A percentile compares a stretch with the other conserved stretches of the same genome.
Evolutionary conservation across 1,284 basidiomycete species (phyloP).

Genomic region (Microbotryomycetes sp.): DNA sequence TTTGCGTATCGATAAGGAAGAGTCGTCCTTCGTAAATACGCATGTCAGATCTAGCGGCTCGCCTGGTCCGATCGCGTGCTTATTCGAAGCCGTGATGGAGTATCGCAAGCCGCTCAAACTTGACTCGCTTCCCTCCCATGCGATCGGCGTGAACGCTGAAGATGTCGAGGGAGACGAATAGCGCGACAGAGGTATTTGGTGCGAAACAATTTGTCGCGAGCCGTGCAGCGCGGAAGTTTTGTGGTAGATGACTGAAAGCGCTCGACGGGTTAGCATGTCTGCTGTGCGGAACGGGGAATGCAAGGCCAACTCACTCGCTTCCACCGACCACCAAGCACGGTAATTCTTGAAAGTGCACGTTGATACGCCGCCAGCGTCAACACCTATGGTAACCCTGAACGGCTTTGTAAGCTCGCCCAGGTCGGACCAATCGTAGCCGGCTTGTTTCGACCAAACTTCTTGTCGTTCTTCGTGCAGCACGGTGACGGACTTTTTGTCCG

Average conservation of each 20-base stretch:
- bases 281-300: not conserved
- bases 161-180: not conserved
- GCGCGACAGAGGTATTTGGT: constrained; percentile 17
- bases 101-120: constrained; percentile 12
- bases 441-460: constrained; percentile 38
- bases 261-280: not conserved
- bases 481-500: constrained; percentile 54
- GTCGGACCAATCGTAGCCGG: not conserved
- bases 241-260: constrained; percentile 18
- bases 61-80: constrained; percentile 7
- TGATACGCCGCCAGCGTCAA: constrained; percentile 55
- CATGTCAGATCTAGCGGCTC: constrained; percentile 20
- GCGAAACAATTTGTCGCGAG: constrained; percentile 11
- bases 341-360: constrained; percentile 66
- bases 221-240: constrained; percentile 9
- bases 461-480: constrained; percentile 46
- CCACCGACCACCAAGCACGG: constrained; percentile 68
- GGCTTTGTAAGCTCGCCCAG: constrained; percentile 55
- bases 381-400: constrained; percentile 61
- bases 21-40: not conserved
- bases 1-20: constrained; percentile 8
- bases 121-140: constrained; percentile 1
- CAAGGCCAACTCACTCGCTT: constrained; percentile 54
- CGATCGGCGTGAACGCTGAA: not conserved
- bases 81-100: constrained; percentile 6